Percentiles rank a stretch among this genome's conserved stretches.
phyloP scores from a whole-genome alignment of 2,329 filamentous ascomycete genomes.

The Aspergillus uvarum region DNA sequence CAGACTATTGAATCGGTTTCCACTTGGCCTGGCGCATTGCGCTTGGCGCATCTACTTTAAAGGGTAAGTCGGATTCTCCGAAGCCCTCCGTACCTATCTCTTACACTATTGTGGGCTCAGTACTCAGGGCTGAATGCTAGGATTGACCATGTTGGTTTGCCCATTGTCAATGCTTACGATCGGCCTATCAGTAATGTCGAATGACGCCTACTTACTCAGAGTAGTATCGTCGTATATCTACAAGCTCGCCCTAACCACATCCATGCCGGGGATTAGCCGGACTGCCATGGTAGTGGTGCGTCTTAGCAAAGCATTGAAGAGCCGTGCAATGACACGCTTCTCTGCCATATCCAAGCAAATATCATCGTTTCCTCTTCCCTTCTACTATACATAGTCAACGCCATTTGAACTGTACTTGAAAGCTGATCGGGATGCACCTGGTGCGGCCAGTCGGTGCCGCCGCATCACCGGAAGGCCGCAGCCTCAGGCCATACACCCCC shows the following conservation, averaged over 20 bases:
- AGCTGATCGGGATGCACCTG: too few relatives aligned
- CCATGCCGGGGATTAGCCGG: background rate
- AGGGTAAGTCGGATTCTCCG: background rate
- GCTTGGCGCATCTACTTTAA: slow-evolving; percentile 2
- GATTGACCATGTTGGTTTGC: background rate
- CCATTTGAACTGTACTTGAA: too few relatives aligned
- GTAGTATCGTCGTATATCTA: background rate
- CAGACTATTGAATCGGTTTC: slow-evolving; percentile 8
- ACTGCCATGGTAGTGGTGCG: background rate
- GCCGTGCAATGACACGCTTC: background rate
- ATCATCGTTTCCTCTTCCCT: too few relatives aligned
- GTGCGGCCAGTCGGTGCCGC: too few relatives aligned
- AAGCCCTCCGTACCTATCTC: background rate
- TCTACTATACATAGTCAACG: too few relatives aligned
- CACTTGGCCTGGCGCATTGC: background rate
- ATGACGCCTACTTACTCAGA: background rate
- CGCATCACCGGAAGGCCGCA: too few relatives aligned
- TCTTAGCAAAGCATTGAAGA: background rate
- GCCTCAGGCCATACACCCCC: background rate
- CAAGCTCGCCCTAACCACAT: background rate
- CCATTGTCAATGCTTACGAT: background rate
- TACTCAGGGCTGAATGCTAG: background rate
- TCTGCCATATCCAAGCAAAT: background rate
- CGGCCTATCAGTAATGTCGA: background rate
- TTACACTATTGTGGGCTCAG: background rate